Evolutionary conservation across 129 eudicot species (phyloP).

Genomic region (Flaveria brownii): DNA sequence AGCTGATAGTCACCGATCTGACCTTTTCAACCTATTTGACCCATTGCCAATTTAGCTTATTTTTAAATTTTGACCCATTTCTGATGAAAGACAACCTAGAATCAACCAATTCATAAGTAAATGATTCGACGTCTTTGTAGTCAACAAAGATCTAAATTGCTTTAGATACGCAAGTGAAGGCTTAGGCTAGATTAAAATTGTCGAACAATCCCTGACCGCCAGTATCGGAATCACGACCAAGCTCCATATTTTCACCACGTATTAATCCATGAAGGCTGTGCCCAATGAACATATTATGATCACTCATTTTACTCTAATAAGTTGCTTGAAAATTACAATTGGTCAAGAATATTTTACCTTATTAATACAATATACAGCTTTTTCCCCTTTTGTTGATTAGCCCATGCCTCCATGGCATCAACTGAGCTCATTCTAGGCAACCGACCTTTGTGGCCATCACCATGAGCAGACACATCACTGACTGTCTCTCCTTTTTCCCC

Average conservation of each 20-base stretch:
- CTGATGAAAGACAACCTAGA: not conserved
- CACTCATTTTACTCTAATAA: not conserved
- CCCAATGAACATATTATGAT: conserved; percentile 2
- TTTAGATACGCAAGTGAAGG: conserved; percentile 12
- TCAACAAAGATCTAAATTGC: not conserved
- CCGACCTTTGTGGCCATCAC: conserved; percentile 76
- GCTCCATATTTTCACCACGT: conserved; percentile 99
- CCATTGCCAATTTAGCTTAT: not conserved
- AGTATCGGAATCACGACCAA: conserved; percentile 99
- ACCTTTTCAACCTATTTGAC: not conserved
- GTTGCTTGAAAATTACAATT: not conserved
- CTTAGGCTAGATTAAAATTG: conserved; percentile 2
- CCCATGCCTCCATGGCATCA: conserved; percentile 90
- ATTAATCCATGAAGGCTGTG: conserved; percentile 96
- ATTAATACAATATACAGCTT: conserved; percentile 79
- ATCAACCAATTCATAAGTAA: not conserved
- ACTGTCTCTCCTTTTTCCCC: conserved; percentile 85
- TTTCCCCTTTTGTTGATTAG: conserved; percentile 89
- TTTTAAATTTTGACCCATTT: not conserved
- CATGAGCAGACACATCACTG: conserved; percentile 67
- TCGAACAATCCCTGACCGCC: conserved; percentile 84
- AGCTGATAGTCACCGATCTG: not conserved
- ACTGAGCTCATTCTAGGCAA: conserved; percentile 83
- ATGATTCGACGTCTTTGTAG: not conserved
- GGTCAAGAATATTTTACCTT: conserved; percentile 45